Conservation (phyloP, 1,139 yeast genomes). For the Protomyces inouyei region DNA sequence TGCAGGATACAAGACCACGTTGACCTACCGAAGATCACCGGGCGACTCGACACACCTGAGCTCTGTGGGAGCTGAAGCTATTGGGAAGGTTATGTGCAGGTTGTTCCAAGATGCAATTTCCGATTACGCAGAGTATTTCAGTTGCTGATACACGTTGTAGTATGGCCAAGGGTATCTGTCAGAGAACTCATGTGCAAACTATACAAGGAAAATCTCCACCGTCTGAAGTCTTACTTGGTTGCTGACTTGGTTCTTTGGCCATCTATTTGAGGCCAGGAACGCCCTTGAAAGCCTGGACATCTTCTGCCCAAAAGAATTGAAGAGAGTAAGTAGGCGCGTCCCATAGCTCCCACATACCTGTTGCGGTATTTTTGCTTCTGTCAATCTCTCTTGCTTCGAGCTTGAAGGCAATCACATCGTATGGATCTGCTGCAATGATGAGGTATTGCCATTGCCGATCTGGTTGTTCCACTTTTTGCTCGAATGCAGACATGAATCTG, state of each 20-base stretch:
- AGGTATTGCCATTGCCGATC: slow-evolving; percentile 56
- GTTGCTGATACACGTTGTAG: too few relatives aligned
- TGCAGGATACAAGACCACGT: background rate
- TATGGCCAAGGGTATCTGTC: too few relatives aligned
- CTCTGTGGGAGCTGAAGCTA: background rate
- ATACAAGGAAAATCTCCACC: background rate
- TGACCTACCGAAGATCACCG: background rate
- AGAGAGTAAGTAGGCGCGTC: slow-evolving; percentile 65
- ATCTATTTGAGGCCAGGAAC: slow-evolving; percentile 24
- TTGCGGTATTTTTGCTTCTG: slow-evolving; percentile 42
- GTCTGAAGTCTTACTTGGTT: background rate
- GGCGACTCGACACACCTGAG: background rate
- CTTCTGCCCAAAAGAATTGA: slow-evolving; percentile 55
- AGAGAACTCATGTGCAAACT: background rate
- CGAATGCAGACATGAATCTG: slow-evolving; percentile 70
- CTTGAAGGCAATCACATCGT: slow-evolving; percentile 67
- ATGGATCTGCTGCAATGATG: slow-evolving; percentile 78
- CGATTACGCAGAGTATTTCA: too few relatives aligned
- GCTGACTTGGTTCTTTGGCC: background rate
- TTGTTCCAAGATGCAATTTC: too few relatives aligned
- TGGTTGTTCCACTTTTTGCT: slow-evolving; percentile 49
- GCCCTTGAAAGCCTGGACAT: slow-evolving; percentile 30
- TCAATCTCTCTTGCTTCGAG: slow-evolving; percentile 60
- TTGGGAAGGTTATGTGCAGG: too few relatives aligned
- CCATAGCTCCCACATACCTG: slow-evolving; percentile 58